Evolutionary conservation across 352 stramenopile species (phyloP).

Genomic region (Saprolegnia parasitica): DNA sequence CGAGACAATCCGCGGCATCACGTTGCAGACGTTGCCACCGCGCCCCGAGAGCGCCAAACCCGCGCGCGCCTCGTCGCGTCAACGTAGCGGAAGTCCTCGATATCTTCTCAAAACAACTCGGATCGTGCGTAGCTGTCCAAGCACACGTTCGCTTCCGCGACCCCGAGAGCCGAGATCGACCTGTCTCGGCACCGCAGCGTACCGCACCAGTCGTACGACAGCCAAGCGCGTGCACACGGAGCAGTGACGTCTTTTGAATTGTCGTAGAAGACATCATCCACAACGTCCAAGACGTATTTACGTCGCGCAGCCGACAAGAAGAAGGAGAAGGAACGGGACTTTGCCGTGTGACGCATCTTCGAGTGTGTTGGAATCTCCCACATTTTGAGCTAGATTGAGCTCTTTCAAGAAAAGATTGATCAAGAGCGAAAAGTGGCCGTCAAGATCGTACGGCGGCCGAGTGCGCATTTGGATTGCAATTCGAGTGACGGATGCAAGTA

Average conservation of each 20-base stretch:
- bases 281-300: conserved; percentile 18
- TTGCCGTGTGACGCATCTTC: not conserved
- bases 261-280: not conserved
- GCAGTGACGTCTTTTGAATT: not conserved
- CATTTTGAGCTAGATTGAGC: not conserved
- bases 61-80: not conserved
- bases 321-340: not conserved
- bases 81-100: no score
- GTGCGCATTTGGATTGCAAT: not conserved
- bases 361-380: not conserved
- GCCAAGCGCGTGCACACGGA: no score
- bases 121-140: not conserved
- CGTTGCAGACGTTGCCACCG: not conserved
- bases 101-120: not conserved
- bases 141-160: not conserved
- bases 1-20: not conserved
- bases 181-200: conserved; percentile 16
- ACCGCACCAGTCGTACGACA: not conserved
- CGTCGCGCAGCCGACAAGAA: conserved; percentile 1
- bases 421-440: conserved; percentile 14
- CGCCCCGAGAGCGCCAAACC: not conserved
- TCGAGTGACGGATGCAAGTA: not conserved
- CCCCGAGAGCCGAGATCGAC: not conserved
- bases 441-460: conserved; percentile 14
- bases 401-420: conserved; percentile 22